Conservation (phyloP, 495 filamentous ascomycete genomes). For the Massariosphaeria phaeospora region DNA sequence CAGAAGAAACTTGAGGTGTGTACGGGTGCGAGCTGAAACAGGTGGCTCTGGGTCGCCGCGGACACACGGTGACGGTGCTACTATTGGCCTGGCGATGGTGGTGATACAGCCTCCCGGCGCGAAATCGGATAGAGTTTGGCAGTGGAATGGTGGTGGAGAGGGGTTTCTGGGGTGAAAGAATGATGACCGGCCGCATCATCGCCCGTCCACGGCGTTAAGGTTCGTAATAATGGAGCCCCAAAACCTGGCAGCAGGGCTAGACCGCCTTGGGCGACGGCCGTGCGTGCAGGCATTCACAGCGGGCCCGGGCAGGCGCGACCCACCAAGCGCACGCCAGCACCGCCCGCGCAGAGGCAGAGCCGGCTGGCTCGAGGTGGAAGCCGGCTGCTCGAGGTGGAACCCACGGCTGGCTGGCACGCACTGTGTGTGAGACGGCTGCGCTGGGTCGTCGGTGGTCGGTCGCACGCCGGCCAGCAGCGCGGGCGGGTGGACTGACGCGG, state of each 20-base stretch:
- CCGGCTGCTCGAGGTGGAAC: neutral
- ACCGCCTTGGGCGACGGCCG: neutral
- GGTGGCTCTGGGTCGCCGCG: neutral
- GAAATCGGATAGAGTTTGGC: neutral
- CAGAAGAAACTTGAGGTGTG: neutral
- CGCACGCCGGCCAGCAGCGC: neutral
- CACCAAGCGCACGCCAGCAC: neutral
- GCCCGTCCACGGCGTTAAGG: too few relatives aligned
- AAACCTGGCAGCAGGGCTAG: neutral
- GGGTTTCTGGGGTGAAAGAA: neutral
- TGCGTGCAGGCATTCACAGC: too few relatives aligned
- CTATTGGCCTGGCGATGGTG: too few relatives aligned
- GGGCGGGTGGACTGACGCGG: neutral
- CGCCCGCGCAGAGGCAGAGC: neutral
- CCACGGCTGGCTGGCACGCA: neutral
- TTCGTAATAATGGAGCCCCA: neutral
- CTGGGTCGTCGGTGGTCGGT: neutral
- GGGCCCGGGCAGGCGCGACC: too few relatives aligned
- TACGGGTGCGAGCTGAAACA: slow-evolving; percentile 8
- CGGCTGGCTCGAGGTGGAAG: neutral
- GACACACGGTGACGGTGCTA: neutral
- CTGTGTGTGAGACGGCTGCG: neutral
- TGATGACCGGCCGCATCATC: neutral
- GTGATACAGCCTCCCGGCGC: too few relatives aligned
- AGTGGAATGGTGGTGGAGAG: neutral